Base-by-base conservation (phyloP, 2,329 filamentous ascomycete species). In the Fusarium sp. region DNA sequence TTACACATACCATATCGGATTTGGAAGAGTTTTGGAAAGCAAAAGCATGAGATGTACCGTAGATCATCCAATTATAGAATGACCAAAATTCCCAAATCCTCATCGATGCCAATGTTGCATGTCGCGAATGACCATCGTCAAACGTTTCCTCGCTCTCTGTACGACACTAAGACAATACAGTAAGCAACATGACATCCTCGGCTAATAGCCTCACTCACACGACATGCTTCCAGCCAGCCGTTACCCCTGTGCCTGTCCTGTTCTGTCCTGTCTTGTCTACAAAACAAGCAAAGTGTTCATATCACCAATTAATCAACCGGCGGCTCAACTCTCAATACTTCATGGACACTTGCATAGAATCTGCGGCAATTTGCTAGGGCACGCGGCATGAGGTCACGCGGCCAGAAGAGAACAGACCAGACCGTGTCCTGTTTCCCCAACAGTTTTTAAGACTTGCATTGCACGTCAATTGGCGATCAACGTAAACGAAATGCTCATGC, bases 311-410 rank as follows among this genome's bases (percentile, higher is more conserved):
- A 58, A 28, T 52, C 14, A n/a, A 37, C 6, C 34, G 10, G 18
- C 34, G 34, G n/a, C 34, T 37, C 34, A n/a, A 7, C 34, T 42
- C 41, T 41, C 30, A 13, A 9, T 41, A 30, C 28, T 37, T 13
- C 12, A 30, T 30, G 10, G 18, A 25, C 34, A 43, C 26, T 41
- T 43, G 23, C 25, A 53, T 37, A 37, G 34, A 37, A 23, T 62
- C 28, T 62, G 58, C 37, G 44, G 44, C 48, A 52, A 42, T 59
- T 53, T 41, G 14, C 37, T 55, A 55, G 53, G 58, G 49, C 61
- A 69, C 53, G 62, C 62, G 65, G 55, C 54, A 71, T 60, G 34
- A 67, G 69, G 68, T 71, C 69, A 71, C 69, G 69, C 68, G 69
- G 41, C 11, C 54, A 26, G 44, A 65, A 53, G 39, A 66, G 57